phyloP scores from a whole-genome alignment of 306 rosid species.

The Hippophae rhamnoides region DNA sequence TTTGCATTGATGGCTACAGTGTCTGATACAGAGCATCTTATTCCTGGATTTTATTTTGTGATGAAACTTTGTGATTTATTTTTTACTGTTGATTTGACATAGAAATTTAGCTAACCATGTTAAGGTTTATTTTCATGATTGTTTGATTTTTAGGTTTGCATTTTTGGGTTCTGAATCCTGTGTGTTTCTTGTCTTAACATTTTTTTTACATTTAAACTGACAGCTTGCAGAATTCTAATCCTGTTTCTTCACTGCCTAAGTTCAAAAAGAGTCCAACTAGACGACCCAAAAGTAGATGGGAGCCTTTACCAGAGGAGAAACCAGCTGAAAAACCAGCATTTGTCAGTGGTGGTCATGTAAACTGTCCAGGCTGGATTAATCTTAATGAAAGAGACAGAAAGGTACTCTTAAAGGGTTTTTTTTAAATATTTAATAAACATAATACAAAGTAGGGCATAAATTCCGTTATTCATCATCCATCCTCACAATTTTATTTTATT shows the following conservation, averaged over 20 bases:
- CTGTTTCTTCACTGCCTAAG: constrained; percentile 43
- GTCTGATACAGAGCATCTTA: neutral
- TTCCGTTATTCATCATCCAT: neutral
- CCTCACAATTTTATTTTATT: neutral
- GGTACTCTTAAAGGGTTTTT: constrained; percentile 29
- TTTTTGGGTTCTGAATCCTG: neutral
- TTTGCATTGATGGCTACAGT: neutral
- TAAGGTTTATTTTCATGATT: constrained; percentile 5
- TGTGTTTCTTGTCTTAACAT: neutral
- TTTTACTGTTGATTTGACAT: too few relatives aligned
- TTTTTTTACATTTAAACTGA: constrained; percentile 16
- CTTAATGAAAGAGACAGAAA: constrained; percentile 53
- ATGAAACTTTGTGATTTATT: neutral
- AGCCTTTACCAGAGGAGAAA: constrained; percentile 84
- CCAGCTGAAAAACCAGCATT: constrained; percentile 38
- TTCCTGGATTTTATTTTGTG: neutral
- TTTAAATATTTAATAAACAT: neutral
- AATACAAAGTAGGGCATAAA: too few relatives aligned
- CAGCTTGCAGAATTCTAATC: constrained; percentile 34
- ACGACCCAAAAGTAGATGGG: constrained; percentile 92
- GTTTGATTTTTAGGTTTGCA: neutral
- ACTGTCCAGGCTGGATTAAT: constrained; percentile 54
- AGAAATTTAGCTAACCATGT: neutral
- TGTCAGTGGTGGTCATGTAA: constrained; percentile 27
- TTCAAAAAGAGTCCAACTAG: constrained; percentile 68